phyloP scores from a whole-genome alignment of 148 eudicot genomes.

The Polygonum aviculare region DNA sequence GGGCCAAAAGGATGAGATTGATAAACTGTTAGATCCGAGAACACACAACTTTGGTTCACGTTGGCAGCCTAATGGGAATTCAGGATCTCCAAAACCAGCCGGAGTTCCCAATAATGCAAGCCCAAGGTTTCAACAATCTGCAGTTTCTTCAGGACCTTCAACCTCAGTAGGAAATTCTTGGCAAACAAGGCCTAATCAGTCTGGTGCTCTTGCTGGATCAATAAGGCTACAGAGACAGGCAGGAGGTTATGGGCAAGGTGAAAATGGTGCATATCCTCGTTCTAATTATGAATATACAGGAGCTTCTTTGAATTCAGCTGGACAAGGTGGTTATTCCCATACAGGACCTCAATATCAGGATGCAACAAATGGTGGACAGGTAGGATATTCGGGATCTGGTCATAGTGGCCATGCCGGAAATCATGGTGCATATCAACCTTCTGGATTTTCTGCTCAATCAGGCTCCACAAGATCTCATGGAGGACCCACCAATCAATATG shows the following conservation, averaged over 20 bases:
- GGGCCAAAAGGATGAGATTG: slow-evolving; percentile 53
- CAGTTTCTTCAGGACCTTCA: background rate
- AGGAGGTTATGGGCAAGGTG: background rate
- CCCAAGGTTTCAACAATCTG: slow-evolving; percentile 4
- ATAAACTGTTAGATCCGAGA: slow-evolving; percentile 37
- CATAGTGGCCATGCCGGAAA: background rate
- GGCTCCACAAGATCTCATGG: background rate
- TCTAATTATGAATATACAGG: background rate
- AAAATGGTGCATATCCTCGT: background rate
- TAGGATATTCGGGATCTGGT: background rate
- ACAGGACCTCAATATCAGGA: background rate
- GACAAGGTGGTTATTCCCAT: background rate
- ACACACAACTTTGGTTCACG: slow-evolving; percentile 11
- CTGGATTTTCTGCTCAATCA: background rate
- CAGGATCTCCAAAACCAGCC: background rate
- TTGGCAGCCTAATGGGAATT: background rate
- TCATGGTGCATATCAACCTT: background rate
- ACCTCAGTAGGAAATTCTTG: background rate
- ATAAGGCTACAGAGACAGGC: background rate
- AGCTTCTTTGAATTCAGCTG: background rate
- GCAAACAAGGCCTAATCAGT: background rate
- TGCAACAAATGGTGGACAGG: background rate
- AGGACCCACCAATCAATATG: background rate
- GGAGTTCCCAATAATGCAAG: background rate
- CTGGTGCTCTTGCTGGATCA: background rate